Conservation (phyloP, 2,329 filamentous ascomycete species). For the Pyrenophora seminiperda region DNA sequence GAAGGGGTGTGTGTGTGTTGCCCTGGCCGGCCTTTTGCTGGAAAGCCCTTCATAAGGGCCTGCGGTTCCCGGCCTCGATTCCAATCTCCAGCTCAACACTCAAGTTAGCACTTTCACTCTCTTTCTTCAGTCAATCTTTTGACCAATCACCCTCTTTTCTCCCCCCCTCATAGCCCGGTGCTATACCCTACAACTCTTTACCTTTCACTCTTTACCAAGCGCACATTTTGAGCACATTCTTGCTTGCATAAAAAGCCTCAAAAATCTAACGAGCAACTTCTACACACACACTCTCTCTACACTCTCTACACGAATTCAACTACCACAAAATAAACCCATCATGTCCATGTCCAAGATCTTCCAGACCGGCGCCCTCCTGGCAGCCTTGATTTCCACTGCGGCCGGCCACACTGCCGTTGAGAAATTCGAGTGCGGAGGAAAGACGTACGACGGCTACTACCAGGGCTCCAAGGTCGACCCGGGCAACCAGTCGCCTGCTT, state of each 20-base stretch:
- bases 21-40: conserved; percentile 3
- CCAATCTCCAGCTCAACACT: conserved; percentile 20
- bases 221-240: not conserved
- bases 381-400: conserved; percentile 32
- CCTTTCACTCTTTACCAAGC: conserved; percentile 15
- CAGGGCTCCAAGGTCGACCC: conserved; percentile 33
- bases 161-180: conserved; percentile 37
- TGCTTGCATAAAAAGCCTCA: too few species aligned
- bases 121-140: conserved; percentile 30
- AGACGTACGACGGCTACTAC: conserved; percentile 39
- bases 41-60: conserved; percentile 24
- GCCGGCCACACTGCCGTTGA: conserved; percentile 38
- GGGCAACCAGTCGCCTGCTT: conserved; percentile 37
- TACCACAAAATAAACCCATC: not conserved
- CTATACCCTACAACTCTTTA: conserved; percentile 29
- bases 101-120: conserved; percentile 27
- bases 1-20: not conserved
- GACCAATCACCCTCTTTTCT: conserved; percentile 29
- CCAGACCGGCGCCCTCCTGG: conserved; percentile 34
- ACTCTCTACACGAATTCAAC: not conserved
- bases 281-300: too few species aligned
- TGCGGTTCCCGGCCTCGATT: conserved; percentile 9
- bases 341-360: conserved; percentile 37
- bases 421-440: conserved; percentile 32
- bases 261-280: too few species aligned